Evolutionary conservation across 2,329 filamentous ascomycete genomes (phyloP).

Genomic region (Nectriaceae sp.): DNA sequence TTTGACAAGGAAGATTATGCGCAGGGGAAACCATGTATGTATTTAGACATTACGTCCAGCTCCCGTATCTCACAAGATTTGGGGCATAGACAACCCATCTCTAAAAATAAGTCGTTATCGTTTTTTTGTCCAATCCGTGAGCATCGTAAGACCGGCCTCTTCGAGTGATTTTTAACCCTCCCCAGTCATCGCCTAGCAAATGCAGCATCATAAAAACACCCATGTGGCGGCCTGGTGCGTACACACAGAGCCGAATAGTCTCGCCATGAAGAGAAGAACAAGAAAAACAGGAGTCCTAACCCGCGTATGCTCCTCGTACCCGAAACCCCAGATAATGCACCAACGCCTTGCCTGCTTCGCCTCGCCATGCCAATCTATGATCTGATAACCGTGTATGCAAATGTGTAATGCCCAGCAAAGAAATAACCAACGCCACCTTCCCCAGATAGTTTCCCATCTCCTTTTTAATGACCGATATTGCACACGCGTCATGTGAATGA

Average conservation of each 20-base stretch:
- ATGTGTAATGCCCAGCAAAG: background rate
- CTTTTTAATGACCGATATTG: background rate
- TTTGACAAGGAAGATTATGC: background rate
- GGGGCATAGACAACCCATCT: constrained; percentile 13
- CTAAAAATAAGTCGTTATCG: constrained; percentile 14
- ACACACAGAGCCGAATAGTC: constrained; percentile 28
- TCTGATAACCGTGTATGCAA: constrained; percentile 11
- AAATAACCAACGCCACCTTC: background rate
- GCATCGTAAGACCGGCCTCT: constrained; percentile 21
- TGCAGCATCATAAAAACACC: constrained; percentile 17
- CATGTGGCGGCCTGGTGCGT: constrained; percentile 22
- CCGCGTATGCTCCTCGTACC: background rate
- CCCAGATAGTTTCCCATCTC: background rate
- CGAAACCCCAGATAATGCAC: background rate
- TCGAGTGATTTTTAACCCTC: constrained; percentile 10
- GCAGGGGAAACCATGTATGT: constrained; percentile 6
- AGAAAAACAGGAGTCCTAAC: constrained; percentile 1
- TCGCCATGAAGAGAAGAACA: constrained; percentile 16
- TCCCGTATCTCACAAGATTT: constrained; percentile 13
- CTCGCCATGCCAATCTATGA: constrained; percentile 13
- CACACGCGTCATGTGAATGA: background rate
- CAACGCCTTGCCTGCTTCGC: constrained; percentile 26
- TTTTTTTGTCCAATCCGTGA: constrained; percentile 22
- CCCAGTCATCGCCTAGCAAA: constrained; percentile 17
- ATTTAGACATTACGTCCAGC: constrained; percentile 27